Evolutionary conservation across 2,329 filamentous ascomycete species (phyloP).

Genomic region (Purpureocillium lavendulum): DNA sequence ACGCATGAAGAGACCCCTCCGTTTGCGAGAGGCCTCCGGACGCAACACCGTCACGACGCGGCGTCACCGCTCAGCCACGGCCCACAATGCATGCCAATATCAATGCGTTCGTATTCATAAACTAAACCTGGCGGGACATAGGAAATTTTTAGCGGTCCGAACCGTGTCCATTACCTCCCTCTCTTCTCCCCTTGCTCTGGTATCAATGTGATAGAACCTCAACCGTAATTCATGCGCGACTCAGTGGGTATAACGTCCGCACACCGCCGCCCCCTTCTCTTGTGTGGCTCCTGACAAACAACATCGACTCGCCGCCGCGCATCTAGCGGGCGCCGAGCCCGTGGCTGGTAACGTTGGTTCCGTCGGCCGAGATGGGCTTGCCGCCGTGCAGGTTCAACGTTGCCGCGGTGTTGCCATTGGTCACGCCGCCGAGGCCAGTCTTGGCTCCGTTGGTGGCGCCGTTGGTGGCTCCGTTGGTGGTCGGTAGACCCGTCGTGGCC

Average conservation of each 20-base stretch:
- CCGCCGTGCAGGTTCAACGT: slow-evolving; percentile 2
- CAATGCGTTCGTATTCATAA: too few species aligned
- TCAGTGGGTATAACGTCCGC: slow-evolving; percentile 11
- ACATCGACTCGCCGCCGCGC: slow-evolving; percentile 6
- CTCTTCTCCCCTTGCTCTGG: too few species aligned
- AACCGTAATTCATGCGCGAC: slow-evolving; percentile 1
- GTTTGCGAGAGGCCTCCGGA: too few species aligned
- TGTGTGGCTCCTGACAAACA: slow-evolving; percentile 2
- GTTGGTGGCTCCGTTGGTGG: slow-evolving; percentile 7
- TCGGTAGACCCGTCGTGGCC: background rate
- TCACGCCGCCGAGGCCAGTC: too few species aligned
- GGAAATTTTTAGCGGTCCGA: too few species aligned
- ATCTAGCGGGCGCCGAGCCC: slow-evolving; percentile 10
- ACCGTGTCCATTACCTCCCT: too few species aligned
- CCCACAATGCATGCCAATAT: too few species aligned
- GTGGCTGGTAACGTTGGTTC: slow-evolving; percentile 5
- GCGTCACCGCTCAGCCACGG: background rate
- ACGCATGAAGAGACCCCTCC: too few species aligned
- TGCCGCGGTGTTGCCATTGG: slow-evolving; percentile 8
- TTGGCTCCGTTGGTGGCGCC: slow-evolving; percentile 4
- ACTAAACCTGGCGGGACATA: too few species aligned
- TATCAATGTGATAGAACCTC: too few species aligned
- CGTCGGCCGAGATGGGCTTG: background rate
- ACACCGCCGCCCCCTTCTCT: slow-evolving; percentile 1
- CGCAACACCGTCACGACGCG: too few species aligned